Conservation (phyloP, 306 rosid species). For the Dalbergia cultrata region DNA sequence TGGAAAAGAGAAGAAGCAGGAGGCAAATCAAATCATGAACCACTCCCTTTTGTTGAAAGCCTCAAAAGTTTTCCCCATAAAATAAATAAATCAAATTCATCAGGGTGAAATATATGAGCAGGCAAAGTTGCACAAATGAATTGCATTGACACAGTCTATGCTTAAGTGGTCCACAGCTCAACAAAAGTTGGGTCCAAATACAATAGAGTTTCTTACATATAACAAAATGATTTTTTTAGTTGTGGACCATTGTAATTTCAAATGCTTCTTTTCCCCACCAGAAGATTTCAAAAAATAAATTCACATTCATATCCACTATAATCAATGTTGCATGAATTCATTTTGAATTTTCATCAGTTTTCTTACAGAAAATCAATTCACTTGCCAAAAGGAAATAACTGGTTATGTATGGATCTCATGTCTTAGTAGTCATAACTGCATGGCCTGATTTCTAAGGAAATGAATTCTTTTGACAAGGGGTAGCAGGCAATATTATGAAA, state of each 20-base stretch:
- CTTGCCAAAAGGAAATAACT: neutral
- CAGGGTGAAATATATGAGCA: conserved; percentile 32
- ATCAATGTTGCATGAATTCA: conserved; percentile 1
- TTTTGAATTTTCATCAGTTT: conserved; percentile 10
- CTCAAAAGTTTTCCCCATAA: conserved; percentile 46
- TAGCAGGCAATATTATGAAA: neutral
- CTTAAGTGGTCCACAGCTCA: conserved; percentile 48
- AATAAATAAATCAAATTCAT: conserved; percentile 42
- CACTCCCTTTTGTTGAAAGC: conserved; percentile 47
- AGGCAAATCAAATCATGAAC: conserved; percentile 52
- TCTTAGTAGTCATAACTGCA: neutral
- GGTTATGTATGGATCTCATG: neutral
- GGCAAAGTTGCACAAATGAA: conserved; percentile 24
- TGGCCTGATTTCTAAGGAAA: neutral
- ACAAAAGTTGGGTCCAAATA: neutral
- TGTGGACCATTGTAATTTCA: conserved; percentile 37
- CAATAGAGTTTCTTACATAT: neutral
- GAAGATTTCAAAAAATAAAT: neutral
- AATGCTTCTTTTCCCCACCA: conserved; percentile 35
- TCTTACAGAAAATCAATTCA: neutral
- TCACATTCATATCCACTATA: no score
- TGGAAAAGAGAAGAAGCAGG: conserved; percentile 43
- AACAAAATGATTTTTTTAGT: neutral
- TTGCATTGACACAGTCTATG: conserved; percentile 20
- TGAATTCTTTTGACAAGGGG: neutral